phyloP scores from a whole-genome alignment of 164 flowering plant genomes.

The Tetrastigma voinierianum region DNA sequence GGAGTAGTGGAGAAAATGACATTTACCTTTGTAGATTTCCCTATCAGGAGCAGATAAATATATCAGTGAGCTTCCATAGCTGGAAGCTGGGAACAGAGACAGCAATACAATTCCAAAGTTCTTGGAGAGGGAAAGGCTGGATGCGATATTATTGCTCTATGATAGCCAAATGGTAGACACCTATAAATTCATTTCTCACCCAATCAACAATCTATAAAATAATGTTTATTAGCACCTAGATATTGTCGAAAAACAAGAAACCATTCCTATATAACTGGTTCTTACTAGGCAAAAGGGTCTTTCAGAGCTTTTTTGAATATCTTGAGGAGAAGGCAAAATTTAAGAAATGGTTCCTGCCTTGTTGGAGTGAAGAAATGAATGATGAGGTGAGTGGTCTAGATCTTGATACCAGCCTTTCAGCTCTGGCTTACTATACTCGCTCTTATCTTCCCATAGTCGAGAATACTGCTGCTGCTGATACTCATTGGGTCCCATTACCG shows the following conservation, averaged over 20 bases:
- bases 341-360: constrained; percentile 8
- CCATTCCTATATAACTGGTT: constrained; percentile 9
- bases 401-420: constrained; percentile 19
- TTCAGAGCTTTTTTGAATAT: constrained; percentile 27
- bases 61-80: too few species aligned
- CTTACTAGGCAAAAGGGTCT: constrained; percentile 12
- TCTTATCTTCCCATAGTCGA: constrained; percentile 10
- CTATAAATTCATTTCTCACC: too few species aligned
- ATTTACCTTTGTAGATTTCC: too few species aligned
- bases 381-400: constrained; percentile 9
- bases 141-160: not conserved
- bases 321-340: not conserved
- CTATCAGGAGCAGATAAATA: too few species aligned
- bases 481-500: not conserved
- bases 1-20: too few species aligned
- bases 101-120: not conserved
- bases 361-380: constrained; percentile 6
- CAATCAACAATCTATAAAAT: too few species aligned
- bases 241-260: not conserved
- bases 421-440: constrained; percentile 22
- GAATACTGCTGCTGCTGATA: not conserved
- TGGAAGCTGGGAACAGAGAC: not conserved
- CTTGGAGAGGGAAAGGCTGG: not conserved
- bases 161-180: too few species aligned
- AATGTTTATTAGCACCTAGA: too few species aligned